A percentile compares a stretch with the other conserved stretches of the same genome.
phyloP scores from a whole-genome alignment of 2,329 filamentous ascomycete genomes.

The Drechslerella dactyloides region DNA sequence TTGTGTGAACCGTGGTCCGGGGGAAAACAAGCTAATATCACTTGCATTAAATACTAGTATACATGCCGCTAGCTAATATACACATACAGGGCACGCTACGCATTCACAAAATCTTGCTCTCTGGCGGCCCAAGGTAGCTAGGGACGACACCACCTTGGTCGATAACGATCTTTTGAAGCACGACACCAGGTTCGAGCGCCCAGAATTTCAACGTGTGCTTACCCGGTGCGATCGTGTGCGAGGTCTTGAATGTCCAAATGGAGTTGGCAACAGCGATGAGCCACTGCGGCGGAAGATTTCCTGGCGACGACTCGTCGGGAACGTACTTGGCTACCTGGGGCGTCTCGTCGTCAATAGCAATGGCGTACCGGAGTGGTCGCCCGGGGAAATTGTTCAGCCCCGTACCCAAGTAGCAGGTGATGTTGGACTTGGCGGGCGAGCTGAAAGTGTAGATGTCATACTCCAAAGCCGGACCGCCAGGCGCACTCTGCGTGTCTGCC shows the following conservation, averaged over 20 bases:
- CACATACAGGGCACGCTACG: neutral
- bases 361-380: slow-evolving; percentile 62
- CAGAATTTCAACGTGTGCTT: slow-evolving; percentile 61
- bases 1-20: too few species aligned
- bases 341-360: slow-evolving; percentile 60
- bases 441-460: slow-evolving; percentile 70
- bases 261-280: slow-evolving; percentile 62
- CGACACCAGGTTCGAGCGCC: slow-evolving; percentile 61
- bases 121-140: slow-evolving; percentile 58
- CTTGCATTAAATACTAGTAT: slow-evolving; percentile 16
- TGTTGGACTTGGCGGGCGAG: slow-evolving; percentile 59
- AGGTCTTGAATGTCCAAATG: slow-evolving; percentile 62
- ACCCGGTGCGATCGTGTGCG: slow-evolving; percentile 57
- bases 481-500: slow-evolving; percentile 62
- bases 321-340: slow-evolving; percentile 60
- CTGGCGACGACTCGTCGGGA: slow-evolving; percentile 57
- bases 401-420: slow-evolving; percentile 62
- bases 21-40: too few species aligned
- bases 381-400: slow-evolving; percentile 64
- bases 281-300: slow-evolving; percentile 63
- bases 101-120: slow-evolving; percentile 55
- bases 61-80: neutral
- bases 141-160: slow-evolving; percentile 56
- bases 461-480: slow-evolving; percentile 64
- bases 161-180: slow-evolving; percentile 58